Conservation (phyloP, 805 yeast species). For the Wickerhamomyces kurtzmanii region DNA sequence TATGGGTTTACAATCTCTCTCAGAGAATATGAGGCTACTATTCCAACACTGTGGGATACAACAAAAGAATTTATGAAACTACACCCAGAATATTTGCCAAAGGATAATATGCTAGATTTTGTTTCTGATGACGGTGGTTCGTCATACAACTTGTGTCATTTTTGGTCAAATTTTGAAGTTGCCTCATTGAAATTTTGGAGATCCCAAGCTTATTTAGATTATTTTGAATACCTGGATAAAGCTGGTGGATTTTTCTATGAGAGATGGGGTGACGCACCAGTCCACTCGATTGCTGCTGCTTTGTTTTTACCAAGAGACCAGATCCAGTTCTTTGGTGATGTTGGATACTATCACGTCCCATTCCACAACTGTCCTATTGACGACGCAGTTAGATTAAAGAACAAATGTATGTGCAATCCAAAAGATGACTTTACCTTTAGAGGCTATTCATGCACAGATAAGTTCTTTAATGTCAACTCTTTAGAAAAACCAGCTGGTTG, state of each 20-base stretch:
- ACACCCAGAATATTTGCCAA: slow-evolving; percentile 48
- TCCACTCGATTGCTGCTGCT: slow-evolving; percentile 74
- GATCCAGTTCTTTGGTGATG: slow-evolving; percentile 68
- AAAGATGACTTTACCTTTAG: slow-evolving; percentile 64
- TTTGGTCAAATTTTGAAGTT: slow-evolving; percentile 83
- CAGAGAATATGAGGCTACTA: slow-evolving; percentile 61
- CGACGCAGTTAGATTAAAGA: slow-evolving; percentile 39
- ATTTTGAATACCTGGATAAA: slow-evolving; percentile 57
- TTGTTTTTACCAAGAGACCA: slow-evolving; percentile 55
- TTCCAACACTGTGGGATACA: slow-evolving; percentile 68
- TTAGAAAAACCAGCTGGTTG: slow-evolving; percentile 50
- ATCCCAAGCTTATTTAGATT: slow-evolving; percentile 54
- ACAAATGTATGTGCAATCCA: slow-evolving; percentile 69
- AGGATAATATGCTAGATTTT: slow-evolving; percentile 59
- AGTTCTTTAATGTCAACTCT: slow-evolving; percentile 42
- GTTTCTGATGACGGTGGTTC: slow-evolving; percentile 62
- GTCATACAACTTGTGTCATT: slow-evolving; percentile 76
- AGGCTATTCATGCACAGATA: slow-evolving; percentile 58
- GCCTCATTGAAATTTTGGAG: slow-evolving; percentile 71
- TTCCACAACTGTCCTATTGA: slow-evolving; percentile 70
- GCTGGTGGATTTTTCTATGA: slow-evolving; percentile 82
- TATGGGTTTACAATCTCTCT: slow-evolving; percentile 73
- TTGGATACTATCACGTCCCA: slow-evolving; percentile 77
- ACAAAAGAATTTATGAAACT: slow-evolving; percentile 53
- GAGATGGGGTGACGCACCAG: slow-evolving; percentile 92